Evolutionary conservation across 768 basidiomycete genomes (phyloP), one percentile per base, ranked within the genome.

Genomic region (Podaxis rugospora): DNA sequence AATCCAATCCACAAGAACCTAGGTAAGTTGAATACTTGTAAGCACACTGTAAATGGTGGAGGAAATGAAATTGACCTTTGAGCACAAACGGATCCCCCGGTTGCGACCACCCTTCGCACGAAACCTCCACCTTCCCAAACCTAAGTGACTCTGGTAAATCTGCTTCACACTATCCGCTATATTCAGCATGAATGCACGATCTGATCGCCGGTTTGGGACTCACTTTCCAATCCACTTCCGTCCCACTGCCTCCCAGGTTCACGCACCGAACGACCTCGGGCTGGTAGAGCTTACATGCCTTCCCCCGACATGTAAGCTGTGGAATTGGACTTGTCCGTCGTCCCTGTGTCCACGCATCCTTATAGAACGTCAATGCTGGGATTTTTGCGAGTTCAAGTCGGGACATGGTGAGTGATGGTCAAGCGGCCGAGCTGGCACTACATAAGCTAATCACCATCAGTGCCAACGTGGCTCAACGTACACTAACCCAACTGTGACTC

Each of bases 211-310:
- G 18, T 49, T 59, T 49, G 21, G 49, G 4, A 74, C 81, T 66
- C 67, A 88, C 92, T 83, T 91, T 92, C 95, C 95, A 98, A 67
- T 96, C 93, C 2, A 95, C 86, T 9, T 92, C 90, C 1, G 83
- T 78, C 4, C 90, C 93, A 62, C 76, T 74, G 3, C 90, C 90
- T 40, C 95, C 76, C 47, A 89, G 77, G 64, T 89, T 95, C 58
- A 76, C 77, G 73, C 95, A 98, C 65, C 91, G 86, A 36, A 98
- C 88, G 23, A 86, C 92, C 57, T 93, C 90, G 1, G 95, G 95
- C 61, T 86, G 82, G 73, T 86, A 96, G 23, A 83, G 68, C 40
- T 76, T 78, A 72, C 95, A 98, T 25, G 92, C 76, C 64, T 86
- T 84, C 51, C 95, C 95, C 32, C 84, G 68, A 73, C 95, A 98